Base-by-base conservation (phyloP, 2,329 filamentous ascomycete species). In the Colletotrichum sp. region DNA sequence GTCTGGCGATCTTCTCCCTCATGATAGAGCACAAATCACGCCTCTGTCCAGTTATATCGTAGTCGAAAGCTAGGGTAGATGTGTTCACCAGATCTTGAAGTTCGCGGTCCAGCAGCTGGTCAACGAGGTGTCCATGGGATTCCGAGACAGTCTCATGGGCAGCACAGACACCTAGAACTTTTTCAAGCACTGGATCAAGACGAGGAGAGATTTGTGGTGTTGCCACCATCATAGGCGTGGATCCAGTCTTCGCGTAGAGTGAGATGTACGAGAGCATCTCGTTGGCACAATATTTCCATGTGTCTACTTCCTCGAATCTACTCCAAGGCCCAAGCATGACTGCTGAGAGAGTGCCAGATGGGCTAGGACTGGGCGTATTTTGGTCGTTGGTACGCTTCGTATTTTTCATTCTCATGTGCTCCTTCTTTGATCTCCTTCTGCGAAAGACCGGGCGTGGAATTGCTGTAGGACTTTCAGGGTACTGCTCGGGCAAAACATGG, bases 251-350 rank as follows among this genome's bases (percentile, higher is more conserved):
- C 16, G 70, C 65, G 22, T 69, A 73, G 8, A 73, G 28, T 4
- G 70, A 69, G 27, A 73, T 55, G 30, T 70, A 73, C 16, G 71
- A 73, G 18, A 73, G 71, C 66, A 73, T 36, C 22, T 73, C 71
- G 39, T 25, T 64, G 8, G 71, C 71, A 30, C 71, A 73, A 30
- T 62, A 70, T 18, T 25, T 18, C 71, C 66, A 73, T 8, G 71
- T 73, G 5, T 22, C 32, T 9, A 56, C 32, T 8, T 73, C 71
- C 18, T 70, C 56, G 15, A 43, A 68, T 12, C 39, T 70, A 22
- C 15, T 55, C 55, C 65, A 73, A 10, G 71, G 71, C 5, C 39
- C 65, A 15, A 73, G 71, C 8, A 28, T 18, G 12, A 13, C 3
- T 10, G 4, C 30, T 8, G 56, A 68, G 39, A 73, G 39, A 5